phyloP scores from a whole-genome alignment of 345 rosid species.

The Heritiera littoralis region DNA sequence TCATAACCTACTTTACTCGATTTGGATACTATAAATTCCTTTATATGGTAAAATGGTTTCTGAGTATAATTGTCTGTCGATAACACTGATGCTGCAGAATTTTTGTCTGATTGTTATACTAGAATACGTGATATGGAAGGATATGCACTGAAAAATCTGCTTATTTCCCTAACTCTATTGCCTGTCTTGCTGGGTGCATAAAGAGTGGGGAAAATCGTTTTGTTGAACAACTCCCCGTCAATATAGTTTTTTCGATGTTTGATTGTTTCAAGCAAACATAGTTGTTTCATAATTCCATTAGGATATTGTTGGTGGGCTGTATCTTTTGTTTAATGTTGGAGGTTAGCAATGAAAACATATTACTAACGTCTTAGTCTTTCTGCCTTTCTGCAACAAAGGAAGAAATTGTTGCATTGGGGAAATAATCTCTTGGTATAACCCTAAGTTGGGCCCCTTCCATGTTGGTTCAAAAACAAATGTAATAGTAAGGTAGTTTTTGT shows the following conservation, averaged over 20 bases:
- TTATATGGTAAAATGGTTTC: background rate
- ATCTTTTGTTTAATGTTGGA: background rate
- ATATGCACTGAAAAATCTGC: background rate
- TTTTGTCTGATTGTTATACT: conserved; percentile 6
- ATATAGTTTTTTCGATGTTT: background rate
- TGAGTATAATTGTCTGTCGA: background rate
- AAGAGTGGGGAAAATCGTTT: background rate
- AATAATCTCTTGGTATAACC: too few species aligned
- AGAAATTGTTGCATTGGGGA: background rate
- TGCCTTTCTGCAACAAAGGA: background rate
- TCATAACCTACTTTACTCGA: background rate
- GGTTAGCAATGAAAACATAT: background rate
- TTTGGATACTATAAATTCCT: background rate
- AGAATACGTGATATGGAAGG: background rate
- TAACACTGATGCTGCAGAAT: too few species aligned
- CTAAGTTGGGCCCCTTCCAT: background rate
- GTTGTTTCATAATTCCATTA: background rate
- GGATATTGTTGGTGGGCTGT: background rate
- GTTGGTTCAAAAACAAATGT: too few species aligned
- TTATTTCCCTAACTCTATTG: background rate
- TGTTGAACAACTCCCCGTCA: background rate
- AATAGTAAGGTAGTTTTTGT: too few species aligned
- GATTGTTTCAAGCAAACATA: background rate
- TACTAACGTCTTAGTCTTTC: background rate
- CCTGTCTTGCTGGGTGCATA: background rate